These are phyloP conservation scores for Aspergillus sp. DNA, from an alignment of 2,329 filamentous ascomycete species.

Conservation along the genomic window DNA sequence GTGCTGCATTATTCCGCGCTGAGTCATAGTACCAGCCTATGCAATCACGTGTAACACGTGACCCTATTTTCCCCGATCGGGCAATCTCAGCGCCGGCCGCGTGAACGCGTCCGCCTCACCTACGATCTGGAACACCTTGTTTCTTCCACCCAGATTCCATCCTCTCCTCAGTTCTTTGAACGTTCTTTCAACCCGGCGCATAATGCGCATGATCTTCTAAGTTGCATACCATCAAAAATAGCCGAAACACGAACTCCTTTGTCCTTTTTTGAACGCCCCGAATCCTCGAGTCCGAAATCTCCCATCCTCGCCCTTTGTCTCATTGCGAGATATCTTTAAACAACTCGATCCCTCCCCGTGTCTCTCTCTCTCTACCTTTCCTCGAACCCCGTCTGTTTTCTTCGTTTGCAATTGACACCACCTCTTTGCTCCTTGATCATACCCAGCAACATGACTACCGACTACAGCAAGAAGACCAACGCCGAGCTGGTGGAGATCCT, in stretches of 20 bases:
- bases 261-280: not conserved
- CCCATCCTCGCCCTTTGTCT: not conserved
- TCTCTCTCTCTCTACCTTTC: not conserved
- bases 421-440: constrained; percentile 1
- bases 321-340: not conserved
- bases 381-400: not conserved
- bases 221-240: not conserved
- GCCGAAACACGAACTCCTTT: not conserved
- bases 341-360: not conserved
- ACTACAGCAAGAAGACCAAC: constrained; percentile 53
- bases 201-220: not conserved
- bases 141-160: not conserved
- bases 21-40: not conserved
- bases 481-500: constrained; percentile 51
- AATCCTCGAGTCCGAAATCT: not conserved
- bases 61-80: not conserved
- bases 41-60: constrained; percentile 1
- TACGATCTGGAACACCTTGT: not conserved
- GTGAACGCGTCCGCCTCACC: constrained; percentile 2
- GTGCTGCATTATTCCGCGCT: not conserved
- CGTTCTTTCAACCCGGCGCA: not conserved
- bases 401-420: not conserved
- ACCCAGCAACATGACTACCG: constrained; percentile 36
- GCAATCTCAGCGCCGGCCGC: not conserved
- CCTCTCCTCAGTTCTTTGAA: not conserved